Evolutionary conservation across 257 asterid genomes (phyloP), one percentile per base, ranked within the genome.

Genomic region (Hygrophila difformis): DNA sequence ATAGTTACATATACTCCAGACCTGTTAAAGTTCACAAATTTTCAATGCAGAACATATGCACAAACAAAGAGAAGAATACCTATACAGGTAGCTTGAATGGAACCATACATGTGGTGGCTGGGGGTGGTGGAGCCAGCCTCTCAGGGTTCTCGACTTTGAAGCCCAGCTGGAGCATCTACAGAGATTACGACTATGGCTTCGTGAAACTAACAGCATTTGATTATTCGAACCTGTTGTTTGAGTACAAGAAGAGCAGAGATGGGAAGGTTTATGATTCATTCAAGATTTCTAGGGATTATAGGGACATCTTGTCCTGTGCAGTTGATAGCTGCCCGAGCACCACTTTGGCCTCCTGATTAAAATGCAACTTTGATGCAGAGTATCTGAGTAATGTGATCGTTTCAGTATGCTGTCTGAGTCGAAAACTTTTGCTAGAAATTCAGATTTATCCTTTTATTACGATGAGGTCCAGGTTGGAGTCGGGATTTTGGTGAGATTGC

Each of bases 41-140:
- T n/a, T n/a, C 40, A 26, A 5, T 57, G 59, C 82, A 88, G 94
- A 81, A 79, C 34, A 67, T 63, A 28, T 88, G 96, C 48, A 77
- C 89, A 10, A 84, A 53, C 62, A 60, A 77, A 0, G 91, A 84
- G 71, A 77, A 65, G 63, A 13, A 22, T 12, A 44, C 51, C 59
- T 88, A 88, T 47, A 72, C 64, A 52, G 96, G 98, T 17, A 45
- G 75, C 57, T 69, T 80, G 71, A 82, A 82, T 1, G 96, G 96
- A 8, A 91, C 95, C 2, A 91, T 91, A 70, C 96, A 91, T 35
- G 87, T 91, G 50, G 96, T 76, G 43, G 95, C 93, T 4, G 96
- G 99, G 1, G 96, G 99, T 28, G 96, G 89, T 16, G 99, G 99
- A 1, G 88, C 94, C 4, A 76, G 93, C 58, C 82, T 91, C 2